Evolutionary conservation across 2,329 filamentous ascomycete genomes (phyloP), one percentile per base, ranked within the genome.

Genomic region (Mycogone perniciosa): DNA sequence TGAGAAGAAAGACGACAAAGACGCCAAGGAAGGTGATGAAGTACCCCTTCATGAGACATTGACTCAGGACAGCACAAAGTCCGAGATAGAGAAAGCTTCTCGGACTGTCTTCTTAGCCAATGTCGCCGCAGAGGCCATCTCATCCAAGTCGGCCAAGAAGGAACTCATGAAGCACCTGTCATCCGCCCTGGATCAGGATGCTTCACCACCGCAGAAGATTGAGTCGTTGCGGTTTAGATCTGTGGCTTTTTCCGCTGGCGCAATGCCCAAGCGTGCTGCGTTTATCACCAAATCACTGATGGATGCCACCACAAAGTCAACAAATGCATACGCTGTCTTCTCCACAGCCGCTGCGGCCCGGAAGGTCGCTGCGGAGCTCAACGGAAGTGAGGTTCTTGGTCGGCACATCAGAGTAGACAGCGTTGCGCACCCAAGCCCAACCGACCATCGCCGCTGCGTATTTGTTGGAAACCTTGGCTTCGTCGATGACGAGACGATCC

Each of bases 401-500:
- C 85, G 93, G 31, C 93, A 99, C 69, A 72, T 99, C 50, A 84
- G 92, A 39, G 92, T 92, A 27, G 93, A 99, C 71, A 89, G 84
- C 58, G 85, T 99, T 33, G 89, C 91, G 1, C 90, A 96, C 68
- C 93, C 93, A 0, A 78, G 87, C 10, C 81, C 85, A 38, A 82
- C 85, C 13, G 92, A 95, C 64, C 84, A 96, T 67, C 84, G 86
- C 53, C 86, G 91, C 49, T 99, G 93, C 67, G 85, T 99, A 11
- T 99, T 99, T 63, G 88, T 99, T 29, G 93, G 93, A 43, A 99
- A 99, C 64, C 79, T 99, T 1, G 90, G 89, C 45, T 99, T 99
- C 62, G 89, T 99, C 11, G 92, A 96, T 62, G 89, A 96, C 58
- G 91, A 96, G 71, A 87, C 81, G 37, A 76, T 86, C 46, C 70